These are phyloP conservation scores for Maudiozyma pseudohumilis DNA, from an alignment of 805 yeast genomes.

Conservation along the genomic window DNA sequence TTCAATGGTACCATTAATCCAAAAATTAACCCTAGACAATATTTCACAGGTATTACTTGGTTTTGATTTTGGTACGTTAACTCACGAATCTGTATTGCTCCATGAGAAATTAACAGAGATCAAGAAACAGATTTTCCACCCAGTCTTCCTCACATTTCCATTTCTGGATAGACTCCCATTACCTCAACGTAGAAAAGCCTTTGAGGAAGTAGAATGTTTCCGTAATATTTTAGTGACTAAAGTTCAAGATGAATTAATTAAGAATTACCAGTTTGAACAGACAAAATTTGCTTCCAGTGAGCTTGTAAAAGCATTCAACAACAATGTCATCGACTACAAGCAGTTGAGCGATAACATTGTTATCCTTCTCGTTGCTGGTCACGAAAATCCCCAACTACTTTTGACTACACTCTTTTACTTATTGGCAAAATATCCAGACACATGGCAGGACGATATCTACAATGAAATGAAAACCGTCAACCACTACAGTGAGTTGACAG, in stretches of 20 bases:
- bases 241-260: conserved; percentile 27
- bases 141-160: conserved; percentile 48
- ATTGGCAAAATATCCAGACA: conserved; percentile 33
- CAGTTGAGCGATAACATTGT: conserved; percentile 47
- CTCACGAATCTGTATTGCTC: conserved; percentile 24
- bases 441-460: conserved; percentile 38
- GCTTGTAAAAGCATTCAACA: conserved; percentile 32
- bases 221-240: conserved; percentile 29
- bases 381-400: conserved; percentile 50
- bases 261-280: conserved; percentile 26
- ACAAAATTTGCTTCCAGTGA: conserved; percentile 34
- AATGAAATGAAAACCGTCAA: conserved; percentile 33
- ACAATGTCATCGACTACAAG: conserved; percentile 32
- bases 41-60: conserved; percentile 44
- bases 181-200: conserved; percentile 37
- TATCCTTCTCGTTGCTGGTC: conserved; percentile 51
- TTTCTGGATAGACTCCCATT: conserved; percentile 40
- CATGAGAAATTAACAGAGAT: conserved; percentile 35
- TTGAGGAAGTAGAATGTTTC: conserved; percentile 35
- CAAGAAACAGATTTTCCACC: conserved; percentile 45
- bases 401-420: conserved; percentile 39
- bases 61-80: conserved; percentile 35
- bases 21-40: conserved; percentile 39
- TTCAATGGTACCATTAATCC: conserved; percentile 35
- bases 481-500: conserved; percentile 37